Base-by-base conservation (phyloP, 2,329 filamentous ascomycete species). In the Uncinocarpus reesii region DNA sequence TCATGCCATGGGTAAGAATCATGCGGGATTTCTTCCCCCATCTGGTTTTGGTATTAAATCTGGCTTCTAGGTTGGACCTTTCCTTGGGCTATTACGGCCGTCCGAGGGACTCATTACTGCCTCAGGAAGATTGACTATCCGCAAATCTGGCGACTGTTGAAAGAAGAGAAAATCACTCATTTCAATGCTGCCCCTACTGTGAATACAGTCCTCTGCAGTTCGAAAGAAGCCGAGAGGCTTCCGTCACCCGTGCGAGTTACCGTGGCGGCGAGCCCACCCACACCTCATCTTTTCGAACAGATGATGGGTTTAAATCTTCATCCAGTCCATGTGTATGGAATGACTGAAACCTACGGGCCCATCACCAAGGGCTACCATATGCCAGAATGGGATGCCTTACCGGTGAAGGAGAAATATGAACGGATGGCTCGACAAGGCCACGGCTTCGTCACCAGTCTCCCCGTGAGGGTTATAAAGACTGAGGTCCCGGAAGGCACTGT, bases 171-270 rank as follows among this genome's bases (percentile, higher is more conserved):
- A 5, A 84, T 98, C 54, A 96, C 88, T 0, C 92, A 98, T 66
- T 96, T 93, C 71, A 94, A 90, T 61, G 90, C 90, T 0, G 92
- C 90, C 0, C 92, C 92, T 0, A 98, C 92, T 0, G 92, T 98
- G 45, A 96, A 96, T 64, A 98, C 90, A 0, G 71, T 96, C 0
- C 78, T 98, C 2, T 95, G 92, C 61, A 83, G 83, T 10, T 77
- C 85, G 2, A 75, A 81, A 34, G 82, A 88, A 63, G 90, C 92
- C 2, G 77, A 76, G 56, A 76, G 67, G 41, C 73, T 98, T 0
- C 72, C 80, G 0, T 68, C 79, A 1, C 78, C 81, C 0, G 88
- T 96, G 7, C 76, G 80, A 13, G 92, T 98, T 4, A 95, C 89
- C 0, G 92, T 98, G 2, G 92, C 92, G 2, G 92, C 90, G 1